These are phyloP conservation scores for Populus euphratica DNA, from an alignment of 345 rosid genomes.

Conservation along the genomic window DNA sequence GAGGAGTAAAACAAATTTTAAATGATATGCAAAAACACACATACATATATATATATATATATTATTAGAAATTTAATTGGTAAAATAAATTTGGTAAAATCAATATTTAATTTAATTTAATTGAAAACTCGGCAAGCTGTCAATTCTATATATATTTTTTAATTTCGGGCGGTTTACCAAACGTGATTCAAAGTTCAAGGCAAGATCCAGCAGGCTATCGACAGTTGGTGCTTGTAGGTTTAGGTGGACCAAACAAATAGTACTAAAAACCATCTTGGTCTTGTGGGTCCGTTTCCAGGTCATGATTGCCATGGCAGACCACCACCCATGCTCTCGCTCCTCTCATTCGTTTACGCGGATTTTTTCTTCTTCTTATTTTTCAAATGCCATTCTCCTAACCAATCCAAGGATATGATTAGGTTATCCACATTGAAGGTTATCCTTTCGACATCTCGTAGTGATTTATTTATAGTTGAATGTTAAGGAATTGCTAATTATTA, in stretches of 20 bases:
- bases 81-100: too few species aligned
- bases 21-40: too few species aligned
- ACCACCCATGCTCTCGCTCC: slow-evolving; percentile 8
- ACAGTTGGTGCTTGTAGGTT: neutral
- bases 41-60: too few species aligned
- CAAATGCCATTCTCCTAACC: slow-evolving; percentile 11
- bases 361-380: neutral
- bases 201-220: too few species aligned
- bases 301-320: slow-evolving; percentile 29
- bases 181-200: too few species aligned
- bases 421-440: slow-evolving; percentile 5
- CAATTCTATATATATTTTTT: too few species aligned
- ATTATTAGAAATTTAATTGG: too few species aligned
- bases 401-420: neutral
- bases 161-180: too few species aligned
- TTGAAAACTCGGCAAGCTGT: too few species aligned
- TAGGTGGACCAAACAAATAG: neutral
- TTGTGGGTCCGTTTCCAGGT: slow-evolving; percentile 14
- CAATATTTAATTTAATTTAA: too few species aligned
- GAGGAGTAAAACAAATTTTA: neutral
- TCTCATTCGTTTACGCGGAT: neutral
- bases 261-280: neutral
- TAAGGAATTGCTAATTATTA: too few species aligned
- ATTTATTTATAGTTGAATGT: too few species aligned
- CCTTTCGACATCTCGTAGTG: neutral